These are phyloP conservation scores for Aspergillus wentii DNA, from an alignment of 495 filamentous ascomycete genomes.

Conservation along the genomic window DNA sequence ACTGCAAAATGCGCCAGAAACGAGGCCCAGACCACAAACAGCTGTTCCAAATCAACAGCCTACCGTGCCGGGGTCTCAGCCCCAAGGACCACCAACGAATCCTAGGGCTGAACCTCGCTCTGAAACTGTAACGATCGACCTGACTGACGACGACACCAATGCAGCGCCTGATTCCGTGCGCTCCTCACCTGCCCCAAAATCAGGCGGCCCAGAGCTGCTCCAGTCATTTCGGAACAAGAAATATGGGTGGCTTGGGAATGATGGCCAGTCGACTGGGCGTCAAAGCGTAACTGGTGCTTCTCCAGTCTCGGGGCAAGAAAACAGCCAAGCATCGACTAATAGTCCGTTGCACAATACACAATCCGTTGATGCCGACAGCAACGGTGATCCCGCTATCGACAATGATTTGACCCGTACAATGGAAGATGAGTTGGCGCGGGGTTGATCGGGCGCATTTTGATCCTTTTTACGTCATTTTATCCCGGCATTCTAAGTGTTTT, in stretches of 20 bases:
- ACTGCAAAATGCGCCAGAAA: no score
- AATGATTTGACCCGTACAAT: slow-evolving; percentile 20
- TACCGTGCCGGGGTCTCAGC: no score
- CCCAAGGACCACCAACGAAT: background rate
- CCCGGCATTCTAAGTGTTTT: no score
- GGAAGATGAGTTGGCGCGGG: slow-evolving; percentile 23
- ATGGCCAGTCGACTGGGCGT: slow-evolving; percentile 1
- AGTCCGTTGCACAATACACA: no score
- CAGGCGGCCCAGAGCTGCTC: slow-evolving; percentile 7
- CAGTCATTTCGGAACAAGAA: slow-evolving; percentile 18
- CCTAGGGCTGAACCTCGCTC: background rate
- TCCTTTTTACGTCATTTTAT: no score
- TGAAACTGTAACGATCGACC: slow-evolving; percentile 16
- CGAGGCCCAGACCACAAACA: no score
- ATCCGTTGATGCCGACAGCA: no score
- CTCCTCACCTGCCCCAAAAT: background rate
- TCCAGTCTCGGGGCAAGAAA: no score
- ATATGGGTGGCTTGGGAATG: slow-evolving; percentile 18
- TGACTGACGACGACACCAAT: slow-evolving; percentile 15
- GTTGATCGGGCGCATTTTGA: no score
- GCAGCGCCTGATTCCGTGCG: background rate
- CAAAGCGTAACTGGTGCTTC: background rate
- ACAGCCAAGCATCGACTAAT: no score
- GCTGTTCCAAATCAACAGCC: no score
- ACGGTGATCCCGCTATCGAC: slow-evolving; percentile 4